These are phyloP conservation scores for Mycogone perniciosa DNA, from an alignment of 2,329 filamentous ascomycete species.

Conservation along the genomic window DNA sequence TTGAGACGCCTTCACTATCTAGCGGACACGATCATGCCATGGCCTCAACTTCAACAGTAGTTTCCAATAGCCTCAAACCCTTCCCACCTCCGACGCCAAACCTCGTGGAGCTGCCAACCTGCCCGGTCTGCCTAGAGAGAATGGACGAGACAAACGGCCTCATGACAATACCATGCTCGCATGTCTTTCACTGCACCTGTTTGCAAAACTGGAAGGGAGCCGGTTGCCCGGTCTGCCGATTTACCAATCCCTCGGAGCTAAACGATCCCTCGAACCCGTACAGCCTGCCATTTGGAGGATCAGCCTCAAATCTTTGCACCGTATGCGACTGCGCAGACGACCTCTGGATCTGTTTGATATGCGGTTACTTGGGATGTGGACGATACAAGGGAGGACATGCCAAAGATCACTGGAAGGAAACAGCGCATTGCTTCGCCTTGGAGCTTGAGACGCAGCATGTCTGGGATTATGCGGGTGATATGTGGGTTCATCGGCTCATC, in stretches of 20 bases:
- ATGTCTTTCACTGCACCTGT: conserved; percentile 96
- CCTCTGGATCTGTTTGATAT: conserved; percentile 93
- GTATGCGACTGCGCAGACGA: conserved; percentile 76
- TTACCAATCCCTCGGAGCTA: conserved; percentile 53
- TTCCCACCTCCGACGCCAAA: conserved; percentile 68
- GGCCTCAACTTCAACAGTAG: conserved; percentile 37
- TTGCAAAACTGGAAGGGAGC: conserved; percentile 93
- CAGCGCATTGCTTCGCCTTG: conserved; percentile 83
- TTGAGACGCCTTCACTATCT: conserved; percentile 55
- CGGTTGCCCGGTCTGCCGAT: conserved; percentile 90
- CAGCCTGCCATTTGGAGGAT: conserved; percentile 51
- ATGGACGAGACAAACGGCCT: conserved; percentile 98
- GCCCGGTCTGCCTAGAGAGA: conserved; percentile 89
- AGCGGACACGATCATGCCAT: conserved; percentile 54
- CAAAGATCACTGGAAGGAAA: conserved; percentile 87
- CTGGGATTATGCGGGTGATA: conserved; percentile 95
- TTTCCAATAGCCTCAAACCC: conserved; percentile 46
- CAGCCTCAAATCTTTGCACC: conserved; percentile 65
- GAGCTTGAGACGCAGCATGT: conserved; percentile 92
- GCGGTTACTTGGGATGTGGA: conserved; percentile 86
- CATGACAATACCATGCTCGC: conserved; percentile 92
- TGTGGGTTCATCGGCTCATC: conserved; percentile 92
- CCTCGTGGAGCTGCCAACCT: conserved; percentile 86
- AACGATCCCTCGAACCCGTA: conserved; percentile 45
- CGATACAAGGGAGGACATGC: conserved; percentile 91